Conservation (phyloP, 306 rosid species). For the Lathyrus oleraceus region DNA sequence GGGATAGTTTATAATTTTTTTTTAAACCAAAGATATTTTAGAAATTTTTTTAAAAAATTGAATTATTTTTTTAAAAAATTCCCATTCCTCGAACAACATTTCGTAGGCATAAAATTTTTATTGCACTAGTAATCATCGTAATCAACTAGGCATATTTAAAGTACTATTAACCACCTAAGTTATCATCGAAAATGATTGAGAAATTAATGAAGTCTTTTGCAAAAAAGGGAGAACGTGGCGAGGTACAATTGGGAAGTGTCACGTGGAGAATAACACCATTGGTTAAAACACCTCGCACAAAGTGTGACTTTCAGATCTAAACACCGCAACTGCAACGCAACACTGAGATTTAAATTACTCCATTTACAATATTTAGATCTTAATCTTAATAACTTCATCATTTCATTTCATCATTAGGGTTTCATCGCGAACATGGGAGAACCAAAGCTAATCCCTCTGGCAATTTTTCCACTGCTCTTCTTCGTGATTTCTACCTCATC, state of each 20-base stretch:
- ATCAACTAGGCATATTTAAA: too few relatives aligned
- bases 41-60: too few relatives aligned
- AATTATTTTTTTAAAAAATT: too few relatives aligned
- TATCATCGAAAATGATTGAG: too few relatives aligned
- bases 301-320: slow-evolving; percentile 46
- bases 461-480: slow-evolving; percentile 38
- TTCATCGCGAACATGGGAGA: slow-evolving; percentile 36
- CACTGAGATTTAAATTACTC: neutral
- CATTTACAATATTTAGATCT: neutral
- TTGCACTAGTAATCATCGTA: too few relatives aligned
- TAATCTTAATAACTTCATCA: neutral
- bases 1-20: too few relatives aligned
- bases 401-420: slow-evolving; percentile 25
- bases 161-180: too few relatives aligned
- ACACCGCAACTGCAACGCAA: neutral
- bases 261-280: slow-evolving; percentile 61
- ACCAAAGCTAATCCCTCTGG: slow-evolving; percentile 35
- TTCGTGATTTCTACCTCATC: slow-evolving; percentile 45
- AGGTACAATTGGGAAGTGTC: slow-evolving; percentile 23
- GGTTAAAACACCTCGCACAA: slow-evolving; percentile 55
- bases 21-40: too few relatives aligned
- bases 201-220: too few relatives aligned
- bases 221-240: slow-evolving; percentile 46
- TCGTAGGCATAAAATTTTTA: too few relatives aligned
- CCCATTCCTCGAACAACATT: too few relatives aligned